Base-by-base conservation (phyloP, 305 asterid species). In the Fraxinus baroniana region DNA sequence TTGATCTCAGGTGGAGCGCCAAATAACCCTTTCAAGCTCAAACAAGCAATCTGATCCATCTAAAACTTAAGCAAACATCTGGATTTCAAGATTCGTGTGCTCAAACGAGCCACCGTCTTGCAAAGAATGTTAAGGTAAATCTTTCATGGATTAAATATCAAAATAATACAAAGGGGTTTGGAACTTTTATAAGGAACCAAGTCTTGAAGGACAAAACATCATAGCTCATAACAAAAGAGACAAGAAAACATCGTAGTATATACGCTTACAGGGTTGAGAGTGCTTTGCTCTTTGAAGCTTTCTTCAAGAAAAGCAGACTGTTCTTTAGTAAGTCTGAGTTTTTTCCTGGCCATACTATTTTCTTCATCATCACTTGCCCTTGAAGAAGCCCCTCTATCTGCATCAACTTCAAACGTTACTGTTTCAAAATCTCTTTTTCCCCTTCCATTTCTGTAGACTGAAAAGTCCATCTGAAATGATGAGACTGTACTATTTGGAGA, bases 251-350 rank as follows among this genome's bases (percentile, higher is more conserved):
- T 44, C 55, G 17, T 3, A 13, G n/a, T 44, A 32, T 8, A 13
- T 62, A 26, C 24, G 75, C 85, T 86, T 89, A 93, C 98, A 5
- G 98, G 98, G 80, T 93, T 93, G 81, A 93, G 97, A 28, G 95
- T 92, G 83, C 84, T 87, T 88, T 92, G 97, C 57, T 92, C 93
- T 87, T 91, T 93, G 92, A 93, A 93, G 87, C 97, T 94, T 5
- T 94, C 93, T 89, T 94, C 98, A 17, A 94, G 97, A 86, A 91
- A 94, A 3, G 95, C 95, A 26, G 98, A 94, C 71, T 94, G 98
- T 37, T 94, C 89, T 89, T 91, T 94, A 3, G 87, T 84, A 1
- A 94, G 97, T 78, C 98, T 88, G 0, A 94, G 91, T 74, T 94
- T 94, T 52, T 92, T 94, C 28, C 97, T 90, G 0, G 91, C 87